Base-by-base conservation (phyloP, 768 basidiomycete species). In the Asterophora lycoperdoides region DNA sequence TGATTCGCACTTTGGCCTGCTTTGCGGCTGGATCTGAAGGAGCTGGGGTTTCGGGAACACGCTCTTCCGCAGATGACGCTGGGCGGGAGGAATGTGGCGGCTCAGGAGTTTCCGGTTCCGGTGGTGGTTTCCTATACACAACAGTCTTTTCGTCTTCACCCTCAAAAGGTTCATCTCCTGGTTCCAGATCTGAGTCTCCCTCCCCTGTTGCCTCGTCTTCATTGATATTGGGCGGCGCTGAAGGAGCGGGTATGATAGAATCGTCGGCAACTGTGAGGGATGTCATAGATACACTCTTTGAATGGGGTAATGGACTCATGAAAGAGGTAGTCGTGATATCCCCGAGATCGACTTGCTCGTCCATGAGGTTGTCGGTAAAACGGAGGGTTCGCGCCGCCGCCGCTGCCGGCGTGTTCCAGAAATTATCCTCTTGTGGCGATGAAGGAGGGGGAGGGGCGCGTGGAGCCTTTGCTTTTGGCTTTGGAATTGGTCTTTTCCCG, bases 331-430 rank as follows among this genome's bases (percentile, higher is more conserved):
- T 70, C 14, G 77, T 74, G 13, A 78, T 56, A 54, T 81, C 74
- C 0, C 66, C 75, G 26, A 85, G 65, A 56, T 86, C 80, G 2
- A 80, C 74, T 15, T 79, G 68, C 55, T 88, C 86, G 53, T 86
- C 77, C 60, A 81, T 62, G 23, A 84, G 69, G 50, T 80, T 81
- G 34, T 83, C 79, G 1, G 76, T 75, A 53, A 89, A 86, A 44
- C 76, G 78, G 11, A 88, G 68, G 0, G 78, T 79, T 33, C 82
- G 81, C 11, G 74, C 76, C 1, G 76, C 60, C 8, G 66, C 65
- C 2, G 74, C 65, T 2, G 74, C 74, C 6, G 83, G 81, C 0
- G 83, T 82, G 26, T 72, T 76, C 82, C 84, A 86, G 58, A 84
- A 82, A 35, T 70, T 72, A 32, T 80, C 76, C 60, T 85, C 83